Base-by-base conservation (phyloP, 257 asterid genomes). In the Cruciata laevipes region DNA sequence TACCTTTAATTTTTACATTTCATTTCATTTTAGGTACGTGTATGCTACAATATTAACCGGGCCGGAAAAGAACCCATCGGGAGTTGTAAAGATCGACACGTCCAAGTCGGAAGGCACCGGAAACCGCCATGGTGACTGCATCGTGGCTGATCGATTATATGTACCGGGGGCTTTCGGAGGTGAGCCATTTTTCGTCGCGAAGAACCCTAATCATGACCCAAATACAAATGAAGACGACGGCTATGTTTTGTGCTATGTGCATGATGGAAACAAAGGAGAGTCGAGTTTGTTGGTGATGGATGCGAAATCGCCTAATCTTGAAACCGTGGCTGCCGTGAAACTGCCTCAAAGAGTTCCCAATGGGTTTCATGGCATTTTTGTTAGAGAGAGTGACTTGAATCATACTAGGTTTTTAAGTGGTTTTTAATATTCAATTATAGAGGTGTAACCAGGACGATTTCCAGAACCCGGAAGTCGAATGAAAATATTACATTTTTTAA, bases 321-420 rank as follows among this genome's bases (percentile, higher is more conserved):
- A 87, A 44, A 83, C 73, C 49, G 86, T 87, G 18, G 95, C 91
- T 37, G 82, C 80, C 47, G 94, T 89, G 11, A 76, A 79, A 74
- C 65, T 89, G 73, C 95, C 94, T 51, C 78, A 73, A 58, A 85
- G 95, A 35, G 91, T 89, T 40, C 97, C 97, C 5, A 84, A 81
- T 70, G 97, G 97, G 35, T 89, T 89, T 71, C 97, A 89, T n/a
- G 95, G 97, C 0, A 81, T 89, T 18, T 87, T 85, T 56, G 85
- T 87, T 11, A 66, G 72, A 20, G 81, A 84, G 68, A 75, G 38
- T 6, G 84, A 85, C 75, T 91, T 87, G 2, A 70, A 61, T 33
- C 30, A 27, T 27, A n/a, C n/a, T n/a, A 27, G 30, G 30, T 27
- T 27, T 27, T 27, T 1, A 27, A 27, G 30, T 27, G 30, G 30